Base-by-base conservation (phyloP, 2,329 filamentous ascomycete genomes). In the Huntiella decipiens region DNA sequence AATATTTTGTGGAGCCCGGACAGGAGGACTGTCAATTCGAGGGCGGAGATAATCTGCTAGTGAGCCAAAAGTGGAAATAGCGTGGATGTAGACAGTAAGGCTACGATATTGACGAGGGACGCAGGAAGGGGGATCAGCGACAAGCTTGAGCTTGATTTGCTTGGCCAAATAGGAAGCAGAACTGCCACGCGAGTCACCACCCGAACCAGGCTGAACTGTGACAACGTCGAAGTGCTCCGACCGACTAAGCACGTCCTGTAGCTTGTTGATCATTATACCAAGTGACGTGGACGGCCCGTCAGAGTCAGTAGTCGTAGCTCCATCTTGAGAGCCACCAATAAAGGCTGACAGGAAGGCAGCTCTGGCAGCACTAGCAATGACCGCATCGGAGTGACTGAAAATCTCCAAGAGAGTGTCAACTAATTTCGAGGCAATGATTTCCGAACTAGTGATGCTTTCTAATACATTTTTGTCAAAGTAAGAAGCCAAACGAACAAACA, bases 191-290 rank as follows among this genome's bases (percentile, higher is more conserved):
- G 84, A 92, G 45, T 81, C 84, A 58, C 95, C 88, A 54, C 88
- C 82, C 4, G 83, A 79, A 54, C 92, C 93, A 51, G 93, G 82
- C 59, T 93, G 85, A 46, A 96, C 87, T 5, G 91, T 98, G 51
- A 94, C 75, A 38, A 98, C 88, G 58, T 98, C 91, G 55, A 96
- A 98, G 66, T 96, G 87, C 65, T 98, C 91, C 32, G 88, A 92
- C 54, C 91, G 79, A 66, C 91, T 98, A 47, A 98, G 73, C 48
- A 98, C 67, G 63, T 98, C 91, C 62, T 98, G 91, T 31, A 98
- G 68, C 61, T 98, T 98, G 59, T 87, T 82, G 36, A 94, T 79
- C 59, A 98, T 70, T 44, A 93, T 74, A 56, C 86, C 91, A 60
- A 96, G 94, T 1, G 86, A 79, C 0, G 88, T 94, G 0, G 77